These are phyloP conservation scores for Trichophyton equinum DNA, from an alignment of 2,329 filamentous ascomycete genomes.

Conservation along the genomic window DNA sequence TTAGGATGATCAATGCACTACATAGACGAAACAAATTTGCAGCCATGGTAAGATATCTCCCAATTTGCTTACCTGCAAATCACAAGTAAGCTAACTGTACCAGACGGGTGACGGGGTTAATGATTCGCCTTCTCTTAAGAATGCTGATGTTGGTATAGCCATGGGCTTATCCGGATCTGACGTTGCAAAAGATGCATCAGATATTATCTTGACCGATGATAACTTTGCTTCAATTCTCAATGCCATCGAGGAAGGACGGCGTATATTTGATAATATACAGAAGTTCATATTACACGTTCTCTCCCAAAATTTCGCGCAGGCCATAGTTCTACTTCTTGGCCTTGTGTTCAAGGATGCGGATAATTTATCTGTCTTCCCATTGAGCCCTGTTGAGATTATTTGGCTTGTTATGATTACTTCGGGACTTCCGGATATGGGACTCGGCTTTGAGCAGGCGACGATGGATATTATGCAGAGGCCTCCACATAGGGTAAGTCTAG, in stretches of 20 bases:
- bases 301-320: slow-evolving; percentile 71
- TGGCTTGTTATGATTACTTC: slow-evolving; percentile 94
- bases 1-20: slow-evolving; percentile 64
- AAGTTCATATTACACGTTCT: slow-evolving; percentile 74
- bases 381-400: slow-evolving; percentile 73
- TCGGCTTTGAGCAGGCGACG: slow-evolving; percentile 64
- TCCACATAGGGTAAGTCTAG: slow-evolving; percentile 46
- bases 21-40: slow-evolving; percentile 54
- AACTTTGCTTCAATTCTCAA: slow-evolving; percentile 69
- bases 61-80: neutral
- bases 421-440: slow-evolving; percentile 73
- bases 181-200: slow-evolving; percentile 65
- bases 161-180: slow-evolving; percentile 74
- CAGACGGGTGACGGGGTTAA: slow-evolving; percentile 73
- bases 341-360: slow-evolving; percentile 63
- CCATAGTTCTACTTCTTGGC: slow-evolving; percentile 66
- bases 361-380: slow-evolving; percentile 67
- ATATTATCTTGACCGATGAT: slow-evolving; percentile 16
- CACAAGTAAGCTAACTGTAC: neutral
- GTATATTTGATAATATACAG: slow-evolving; percentile 82
- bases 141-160: slow-evolving; percentile 73
- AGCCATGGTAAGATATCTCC: slow-evolving; percentile 46
- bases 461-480: slow-evolving; percentile 67
- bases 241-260: slow-evolving; percentile 68
- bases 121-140: slow-evolving; percentile 68